Evolutionary conservation across 805 yeast species (phyloP).

Genomic region (Suhomyces pyralidae): DNA sequence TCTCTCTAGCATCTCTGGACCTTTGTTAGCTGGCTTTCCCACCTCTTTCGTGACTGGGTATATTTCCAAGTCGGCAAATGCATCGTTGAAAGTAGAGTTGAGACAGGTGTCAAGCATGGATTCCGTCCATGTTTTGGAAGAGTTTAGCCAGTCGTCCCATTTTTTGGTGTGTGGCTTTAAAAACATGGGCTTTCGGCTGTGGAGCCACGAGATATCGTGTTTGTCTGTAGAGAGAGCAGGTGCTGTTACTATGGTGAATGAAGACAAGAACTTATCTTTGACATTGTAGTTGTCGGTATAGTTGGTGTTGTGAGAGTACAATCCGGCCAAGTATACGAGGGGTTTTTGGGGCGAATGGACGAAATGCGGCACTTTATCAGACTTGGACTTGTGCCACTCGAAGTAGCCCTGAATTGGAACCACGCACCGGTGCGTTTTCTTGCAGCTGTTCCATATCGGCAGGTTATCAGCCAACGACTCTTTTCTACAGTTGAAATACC

Average conservation of each 20-base stretch:
- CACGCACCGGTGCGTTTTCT: conserved; percentile 57
- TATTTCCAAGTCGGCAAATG: conserved; percentile 41
- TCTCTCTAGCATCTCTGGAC: conserved; percentile 35
- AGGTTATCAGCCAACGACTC: conserved; percentile 54
- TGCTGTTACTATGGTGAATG: conserved; percentile 71
- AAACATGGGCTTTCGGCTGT: conserved; percentile 74
- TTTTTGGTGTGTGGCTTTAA: conserved; percentile 55
- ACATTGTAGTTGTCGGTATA: conserved; percentile 20
- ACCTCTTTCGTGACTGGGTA: conserved; percentile 60
- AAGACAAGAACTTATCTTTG: conserved; percentile 31
- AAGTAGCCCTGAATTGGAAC: conserved; percentile 82
- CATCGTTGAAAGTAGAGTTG: conserved; percentile 28
- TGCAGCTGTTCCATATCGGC: conserved; percentile 56
- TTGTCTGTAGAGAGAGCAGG: conserved; percentile 49
- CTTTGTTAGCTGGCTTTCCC: conserved; percentile 56
- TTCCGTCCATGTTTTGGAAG: conserved; percentile 36
- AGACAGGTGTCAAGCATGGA: conserved; percentile 39
- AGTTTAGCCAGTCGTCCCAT: conserved; percentile 65
- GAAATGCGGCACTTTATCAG: conserved; percentile 60
- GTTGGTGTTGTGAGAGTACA: conserved; percentile 36
- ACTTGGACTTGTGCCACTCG: conserved; percentile 61
- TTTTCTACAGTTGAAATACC: conserved; percentile 70
- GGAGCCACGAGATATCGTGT: conserved; percentile 61
- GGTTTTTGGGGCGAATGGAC: conserved; percentile 51
- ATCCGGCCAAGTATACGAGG: conserved; percentile 61